phyloP scores from a whole-genome alignment of 805 yeast species.

The Candida sonorensis region DNA sequence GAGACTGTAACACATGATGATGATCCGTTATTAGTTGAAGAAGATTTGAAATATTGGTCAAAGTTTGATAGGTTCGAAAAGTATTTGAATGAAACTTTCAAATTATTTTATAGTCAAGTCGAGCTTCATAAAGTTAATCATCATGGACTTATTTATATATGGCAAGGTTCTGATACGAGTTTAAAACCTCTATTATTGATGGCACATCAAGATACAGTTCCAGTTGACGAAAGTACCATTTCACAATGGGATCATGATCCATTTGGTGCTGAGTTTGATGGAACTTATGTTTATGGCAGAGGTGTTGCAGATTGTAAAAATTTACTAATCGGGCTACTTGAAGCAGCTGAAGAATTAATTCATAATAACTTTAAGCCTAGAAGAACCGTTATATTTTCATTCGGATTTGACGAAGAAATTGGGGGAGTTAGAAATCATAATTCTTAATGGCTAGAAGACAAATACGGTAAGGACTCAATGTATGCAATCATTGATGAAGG shows the following conservation, averaged over 20 bases:
- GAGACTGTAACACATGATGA: conserved; percentile 62
- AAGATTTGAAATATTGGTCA: conserved; percentile 42
- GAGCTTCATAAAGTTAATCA: conserved; percentile 34
- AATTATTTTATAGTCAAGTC: conserved; percentile 28
- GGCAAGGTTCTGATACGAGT: conserved; percentile 26
- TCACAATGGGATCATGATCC: conserved; percentile 31
- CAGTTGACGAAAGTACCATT: conserved; percentile 35
- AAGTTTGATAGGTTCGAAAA: conserved; percentile 29
- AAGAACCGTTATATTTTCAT: conserved; percentile 38
- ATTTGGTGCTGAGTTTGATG: conserved; percentile 32
- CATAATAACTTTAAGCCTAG: conserved; percentile 31
- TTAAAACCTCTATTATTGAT: conserved; percentile 40
- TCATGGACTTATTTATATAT: conserved; percentile 34
- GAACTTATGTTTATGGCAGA: conserved; percentile 32
- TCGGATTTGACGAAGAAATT: conserved; percentile 47
- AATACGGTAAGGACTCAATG: conserved; percentile 37
- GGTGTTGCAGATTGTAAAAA: conserved; percentile 39
- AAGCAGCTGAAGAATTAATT: conserved; percentile 24
- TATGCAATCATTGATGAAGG: conserved; percentile 42
- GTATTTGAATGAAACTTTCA: conserved; percentile 35
- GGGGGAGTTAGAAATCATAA: conserved; percentile 24
- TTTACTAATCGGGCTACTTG: conserved; percentile 34
- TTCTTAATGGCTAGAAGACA: conserved; percentile 26
- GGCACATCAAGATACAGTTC: conserved; percentile 50
- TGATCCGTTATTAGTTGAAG: conserved; percentile 35